Base-by-base conservation (phyloP, 2,329 filamentous ascomycete species). In the Curvularia sp. region DNA sequence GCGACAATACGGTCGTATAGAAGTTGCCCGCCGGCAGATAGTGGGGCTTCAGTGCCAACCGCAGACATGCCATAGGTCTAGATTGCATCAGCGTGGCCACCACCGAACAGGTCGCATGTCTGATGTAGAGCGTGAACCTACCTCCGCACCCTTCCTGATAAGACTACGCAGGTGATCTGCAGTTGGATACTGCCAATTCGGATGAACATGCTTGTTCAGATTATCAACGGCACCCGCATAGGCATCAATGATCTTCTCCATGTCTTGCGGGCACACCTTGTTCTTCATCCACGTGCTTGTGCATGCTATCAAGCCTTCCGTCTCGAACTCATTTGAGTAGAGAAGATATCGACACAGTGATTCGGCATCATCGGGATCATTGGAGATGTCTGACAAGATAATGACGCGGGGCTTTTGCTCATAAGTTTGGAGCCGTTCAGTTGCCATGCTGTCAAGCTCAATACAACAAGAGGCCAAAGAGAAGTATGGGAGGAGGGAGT, bases 181-280 rank as follows among this genome's bases (percentile, higher is more conserved):
- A 36, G 56, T 61, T 5, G 73, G 74, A 36, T 75, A 76, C 25
- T 62, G 65, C 61, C 66, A 69, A 12, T 74, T 61, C 4, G 72
- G 72, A 52, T 80, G 77, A 0, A 78, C 76, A 51, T 82, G 81
- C 2, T 77, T 79, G 60, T 85, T 83, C 3, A 86, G 73, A 57
- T 82, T 86, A 12, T 80, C 77, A 3, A 75, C 67, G 1, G 64
- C 70, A 6, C 62, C 63, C 1, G 64, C 73, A 57, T 77, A 77
- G 36, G 70, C 74, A 52, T 74, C 67, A 39, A 77, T 62, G 21
- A 77, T 74, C 51, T 70, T 74, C 53, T 74, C 67, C 67, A 77
- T 76, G 34, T 74, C 71, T 48, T 75, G 61, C 13, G 74, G 74
- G 48, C 63, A 70, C 28, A 74, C 70, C 47, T 67, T 70, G 48